Percentiles rank a stretch among this genome's conserved stretches.
These are phyloP conservation scores for Paralagenidium karlingii DNA, from an alignment of 352 stramenopile species.

Conservation along the genomic window DNA sequence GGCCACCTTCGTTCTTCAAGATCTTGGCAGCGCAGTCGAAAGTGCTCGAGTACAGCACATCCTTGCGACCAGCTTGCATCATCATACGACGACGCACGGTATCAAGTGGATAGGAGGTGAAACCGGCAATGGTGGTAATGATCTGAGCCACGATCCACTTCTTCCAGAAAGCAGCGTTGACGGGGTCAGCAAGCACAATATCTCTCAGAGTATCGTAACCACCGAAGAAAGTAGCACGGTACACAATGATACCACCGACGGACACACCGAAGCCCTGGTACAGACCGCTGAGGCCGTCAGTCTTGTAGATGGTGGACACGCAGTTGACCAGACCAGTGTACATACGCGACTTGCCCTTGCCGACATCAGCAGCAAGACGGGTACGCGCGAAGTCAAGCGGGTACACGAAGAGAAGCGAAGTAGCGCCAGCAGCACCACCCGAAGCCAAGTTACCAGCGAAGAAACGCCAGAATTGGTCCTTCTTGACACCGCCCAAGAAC, in stretches of 20 bases:
- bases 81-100: conserved; percentile 93
- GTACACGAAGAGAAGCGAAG: conserved; percentile 95
- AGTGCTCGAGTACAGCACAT: conserved; percentile 97
- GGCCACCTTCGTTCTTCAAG: conserved; percentile 88
- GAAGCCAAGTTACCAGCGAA: conserved; percentile 97
- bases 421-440: conserved; percentile 94
- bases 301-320: conserved; percentile 92
- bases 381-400: conserved; percentile 98
- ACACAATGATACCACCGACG: conserved; percentile 97
- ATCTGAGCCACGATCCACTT: conserved; percentile 88
- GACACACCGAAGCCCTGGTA: conserved; percentile 99
- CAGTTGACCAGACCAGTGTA: conserved; percentile 98
- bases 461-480: conserved; percentile 97
- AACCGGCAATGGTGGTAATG: conserved; percentile 85
- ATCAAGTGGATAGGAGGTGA: conserved; percentile 95
- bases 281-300: conserved; percentile 82
- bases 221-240: conserved; percentile 97
- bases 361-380: conserved; percentile 96
- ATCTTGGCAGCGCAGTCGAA: conserved; percentile 97
- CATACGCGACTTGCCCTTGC: conserved; percentile 93
- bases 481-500: conserved; percentile 81
- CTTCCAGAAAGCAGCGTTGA: conserved; percentile 79
- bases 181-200: conserved; percentile 66
- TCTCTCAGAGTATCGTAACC: conserved; percentile 96
- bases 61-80: conserved; percentile 95